These are phyloP conservation scores for Cotoneaster glaucophyllus DNA, from an alignment of 306 rosid genomes.

Conservation along the genomic window DNA sequence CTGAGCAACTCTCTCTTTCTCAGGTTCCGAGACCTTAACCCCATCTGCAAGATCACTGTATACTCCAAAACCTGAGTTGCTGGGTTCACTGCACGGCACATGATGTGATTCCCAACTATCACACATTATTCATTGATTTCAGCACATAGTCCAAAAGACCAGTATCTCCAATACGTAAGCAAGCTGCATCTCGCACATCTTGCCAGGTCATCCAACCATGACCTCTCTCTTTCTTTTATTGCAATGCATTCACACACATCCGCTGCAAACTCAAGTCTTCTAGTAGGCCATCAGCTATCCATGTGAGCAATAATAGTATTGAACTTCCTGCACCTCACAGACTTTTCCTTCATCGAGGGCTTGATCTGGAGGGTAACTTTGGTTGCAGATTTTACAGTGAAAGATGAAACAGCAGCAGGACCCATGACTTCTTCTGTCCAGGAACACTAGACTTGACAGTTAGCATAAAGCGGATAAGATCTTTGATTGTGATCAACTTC, in stretches of 20 bases:
- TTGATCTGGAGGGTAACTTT: slow-evolving; percentile 29
- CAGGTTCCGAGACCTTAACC: slow-evolving; percentile 29
- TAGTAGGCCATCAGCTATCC: slow-evolving; percentile 94
- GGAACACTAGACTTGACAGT: slow-evolving; percentile 57
- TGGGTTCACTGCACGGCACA: slow-evolving; percentile 73
- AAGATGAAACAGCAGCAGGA: slow-evolving; percentile 16
- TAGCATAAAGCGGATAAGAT: slow-evolving; percentile 77
- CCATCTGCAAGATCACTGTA: slow-evolving; percentile 43
- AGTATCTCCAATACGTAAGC: slow-evolving; percentile 85
- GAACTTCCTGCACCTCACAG: slow-evolving; percentile 54
- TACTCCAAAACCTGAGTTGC: slow-evolving; percentile 63
- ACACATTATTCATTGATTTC: slow-evolving; percentile 73
- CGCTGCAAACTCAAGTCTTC: slow-evolving; percentile 73
- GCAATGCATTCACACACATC: slow-evolving; percentile 73
- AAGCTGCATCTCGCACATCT: slow-evolving; percentile 78
- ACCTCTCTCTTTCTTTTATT: slow-evolving; percentile 51
- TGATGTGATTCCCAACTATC: slow-evolving; percentile 56
- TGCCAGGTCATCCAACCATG: slow-evolving; percentile 81
- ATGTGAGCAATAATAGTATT: slow-evolving; percentile 44
- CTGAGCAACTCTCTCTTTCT: slow-evolving; percentile 9
- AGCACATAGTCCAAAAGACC: slow-evolving; percentile 84
- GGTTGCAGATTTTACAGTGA: slow-evolving; percentile 26
- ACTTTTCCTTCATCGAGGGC: slow-evolving; percentile 46
- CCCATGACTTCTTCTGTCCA: slow-evolving; percentile 21
- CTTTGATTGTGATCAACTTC: slow-evolving; percentile 50